A percentile compares a stretch with the other conserved stretches of the same genome.
phyloP scores from a whole-genome alignment of 495 filamentous ascomycete genomes.

The Chaetomidium leptoderma region DNA sequence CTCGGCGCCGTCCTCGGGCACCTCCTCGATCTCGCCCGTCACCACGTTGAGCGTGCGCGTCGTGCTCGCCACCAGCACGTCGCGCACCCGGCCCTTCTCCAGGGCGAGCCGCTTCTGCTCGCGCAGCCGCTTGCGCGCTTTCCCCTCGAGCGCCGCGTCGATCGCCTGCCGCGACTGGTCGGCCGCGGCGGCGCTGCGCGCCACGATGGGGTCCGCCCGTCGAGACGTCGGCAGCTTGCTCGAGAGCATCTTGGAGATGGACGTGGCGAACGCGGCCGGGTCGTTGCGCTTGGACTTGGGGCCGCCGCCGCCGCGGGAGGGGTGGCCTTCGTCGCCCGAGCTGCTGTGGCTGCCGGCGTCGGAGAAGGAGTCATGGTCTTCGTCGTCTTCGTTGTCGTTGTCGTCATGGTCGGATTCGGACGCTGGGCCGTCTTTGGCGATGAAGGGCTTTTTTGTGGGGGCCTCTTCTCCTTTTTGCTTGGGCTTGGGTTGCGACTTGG shows the following conservation, averaged over 20 bases:
- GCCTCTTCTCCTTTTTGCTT: too few relatives aligned
- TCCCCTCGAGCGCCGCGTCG: conserved; percentile 72
- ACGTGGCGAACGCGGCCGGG: conserved; percentile 80
- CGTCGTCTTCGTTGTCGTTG: conserved; percentile 26
- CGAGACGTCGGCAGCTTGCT: conserved; percentile 78
- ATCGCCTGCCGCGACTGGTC: conserved; percentile 60
- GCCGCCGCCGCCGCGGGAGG: conserved; percentile 23
- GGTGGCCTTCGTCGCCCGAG: conserved; percentile 36
- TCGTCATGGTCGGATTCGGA: conserved; percentile 27
- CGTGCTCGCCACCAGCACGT: conserved; percentile 59
- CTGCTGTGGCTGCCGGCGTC: conserved; percentile 38
- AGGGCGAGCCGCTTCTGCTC: conserved; percentile 75
- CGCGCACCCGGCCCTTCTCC: conserved; percentile 82
- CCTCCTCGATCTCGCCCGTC: conserved; percentile 43
- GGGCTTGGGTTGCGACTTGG: too few relatives aligned
- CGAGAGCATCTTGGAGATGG: conserved; percentile 83
- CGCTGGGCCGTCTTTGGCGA: conserved; percentile 36
- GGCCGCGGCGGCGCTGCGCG: conserved; percentile 66
- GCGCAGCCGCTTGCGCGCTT: conserved; percentile 70
- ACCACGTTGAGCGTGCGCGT: conserved; percentile 37
- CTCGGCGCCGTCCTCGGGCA: conserved; percentile 34
- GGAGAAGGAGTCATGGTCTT: conserved; percentile 31
- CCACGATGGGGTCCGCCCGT: conserved; percentile 81
- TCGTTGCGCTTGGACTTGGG: conserved; percentile 76
- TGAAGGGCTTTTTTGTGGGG: conserved; percentile 24